Percentiles rank a stretch among this genome's conserved stretches.
phyloP scores from a whole-genome alignment of 2,329 filamentous ascomycete genomes.

The Didymella pinodella region DNA sequence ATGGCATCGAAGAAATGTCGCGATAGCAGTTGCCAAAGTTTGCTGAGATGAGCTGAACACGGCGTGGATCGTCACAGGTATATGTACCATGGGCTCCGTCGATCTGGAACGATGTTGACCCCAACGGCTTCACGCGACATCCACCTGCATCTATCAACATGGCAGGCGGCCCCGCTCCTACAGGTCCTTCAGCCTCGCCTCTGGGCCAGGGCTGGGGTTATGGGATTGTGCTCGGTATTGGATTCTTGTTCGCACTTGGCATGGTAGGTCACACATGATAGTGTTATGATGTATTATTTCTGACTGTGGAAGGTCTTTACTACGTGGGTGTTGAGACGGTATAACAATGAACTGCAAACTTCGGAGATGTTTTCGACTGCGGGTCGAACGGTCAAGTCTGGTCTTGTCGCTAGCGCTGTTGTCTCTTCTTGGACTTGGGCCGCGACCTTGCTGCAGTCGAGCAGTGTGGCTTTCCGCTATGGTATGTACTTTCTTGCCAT shows the following conservation, averaged over 20 bases:
- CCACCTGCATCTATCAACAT: slow-evolving; percentile 20
- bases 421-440: slow-evolving; percentile 45
- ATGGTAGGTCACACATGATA: slow-evolving; percentile 29
- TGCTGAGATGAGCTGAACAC: slow-evolving; percentile 5
- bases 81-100: slow-evolving; percentile 28
- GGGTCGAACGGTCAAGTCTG: slow-evolving; percentile 44
- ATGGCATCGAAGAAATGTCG: slow-evolving; percentile 12
- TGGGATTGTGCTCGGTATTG: slow-evolving; percentile 45
- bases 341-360: slow-evolving; percentile 44
- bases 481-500: slow-evolving; percentile 23
- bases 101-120: slow-evolving; percentile 12
- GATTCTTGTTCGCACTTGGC: slow-evolving; percentile 41
- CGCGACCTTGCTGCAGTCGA: slow-evolving; percentile 41
- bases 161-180: slow-evolving; percentile 39
- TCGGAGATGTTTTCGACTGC: slow-evolving; percentile 45
- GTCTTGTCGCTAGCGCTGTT: slow-evolving; percentile 42
- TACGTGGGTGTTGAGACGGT: slow-evolving; percentile 42
- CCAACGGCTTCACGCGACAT: slow-evolving; percentile 14
- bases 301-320: slow-evolving; percentile 33
- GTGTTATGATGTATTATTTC: neutral
- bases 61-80: slow-evolving; percentile 23
- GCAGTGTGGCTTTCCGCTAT: slow-evolving; percentile 46
- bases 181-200: slow-evolving; percentile 36
- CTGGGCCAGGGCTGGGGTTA: slow-evolving; percentile 44
- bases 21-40: slow-evolving; percentile 26